phyloP scores from a whole-genome alignment of 208 protist genomes.

The Leishmania tropica region DNA sequence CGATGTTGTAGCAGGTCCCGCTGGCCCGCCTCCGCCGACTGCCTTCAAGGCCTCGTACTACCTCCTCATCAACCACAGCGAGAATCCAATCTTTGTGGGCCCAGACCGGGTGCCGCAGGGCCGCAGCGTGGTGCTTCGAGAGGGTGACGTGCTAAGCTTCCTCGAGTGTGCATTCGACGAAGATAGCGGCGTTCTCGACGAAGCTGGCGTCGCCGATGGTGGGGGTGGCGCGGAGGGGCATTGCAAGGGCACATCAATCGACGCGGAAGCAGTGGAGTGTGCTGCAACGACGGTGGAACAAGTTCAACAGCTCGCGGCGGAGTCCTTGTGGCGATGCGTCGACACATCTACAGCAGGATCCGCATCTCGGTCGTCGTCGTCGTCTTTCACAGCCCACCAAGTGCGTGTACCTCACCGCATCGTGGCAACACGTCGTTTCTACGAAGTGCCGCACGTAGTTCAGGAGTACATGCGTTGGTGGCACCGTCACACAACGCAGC shows the following conservation, averaged over 20 bases:
- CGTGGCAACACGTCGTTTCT: slow-evolving; percentile 15
- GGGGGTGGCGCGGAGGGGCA: neutral
- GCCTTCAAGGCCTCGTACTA: slow-evolving; percentile 56
- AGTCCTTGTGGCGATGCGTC: slow-evolving; percentile 19
- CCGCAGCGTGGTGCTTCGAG: slow-evolving; percentile 41
- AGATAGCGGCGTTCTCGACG: slow-evolving; percentile 59
- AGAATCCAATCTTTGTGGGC: slow-evolving; percentile 73
- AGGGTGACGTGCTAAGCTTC: slow-evolving; percentile 80
- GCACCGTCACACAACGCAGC: neutral
- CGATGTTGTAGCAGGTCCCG: neutral
- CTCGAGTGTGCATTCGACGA: slow-evolving; percentile 78
- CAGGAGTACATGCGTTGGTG: slow-evolving; percentile 33
- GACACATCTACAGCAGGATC: neutral
- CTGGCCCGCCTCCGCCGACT: neutral
- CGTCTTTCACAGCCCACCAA: neutral
- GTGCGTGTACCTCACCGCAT: slow-evolving; percentile 6
- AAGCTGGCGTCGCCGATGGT: neutral
- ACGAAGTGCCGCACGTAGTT: slow-evolving; percentile 18
- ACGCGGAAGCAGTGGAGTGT: neutral
- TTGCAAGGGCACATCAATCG: neutral
- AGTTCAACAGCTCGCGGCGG: slow-evolving; percentile 12
- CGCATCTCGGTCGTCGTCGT: neutral
- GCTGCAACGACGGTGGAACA: slow-evolving; percentile 8
- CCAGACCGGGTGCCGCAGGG: slow-evolving; percentile 31
- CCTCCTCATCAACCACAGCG: slow-evolving; percentile 73